Conservation (phyloP, 2,329 filamentous ascomycete species). For the Sclerotinia nivalis region DNA sequence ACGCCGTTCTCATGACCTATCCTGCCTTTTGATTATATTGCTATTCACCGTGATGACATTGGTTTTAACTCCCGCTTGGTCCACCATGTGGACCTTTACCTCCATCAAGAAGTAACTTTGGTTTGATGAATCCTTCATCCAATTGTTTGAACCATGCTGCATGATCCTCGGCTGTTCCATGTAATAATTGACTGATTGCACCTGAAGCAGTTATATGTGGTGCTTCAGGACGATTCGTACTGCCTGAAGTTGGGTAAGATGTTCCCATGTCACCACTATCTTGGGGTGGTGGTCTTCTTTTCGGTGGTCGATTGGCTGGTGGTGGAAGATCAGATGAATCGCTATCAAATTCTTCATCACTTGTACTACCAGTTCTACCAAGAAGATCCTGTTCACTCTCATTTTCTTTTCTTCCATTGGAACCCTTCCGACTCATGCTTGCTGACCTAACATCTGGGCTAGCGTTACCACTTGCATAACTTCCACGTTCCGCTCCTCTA, state of each 20-base stretch:
- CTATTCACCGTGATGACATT: neutral
- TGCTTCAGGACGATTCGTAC: conserved; percentile 34
- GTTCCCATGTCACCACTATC: conserved; percentile 25
- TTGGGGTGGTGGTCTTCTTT: conserved; percentile 24
- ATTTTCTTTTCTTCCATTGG: conserved; percentile 42
- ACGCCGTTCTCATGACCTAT: conserved; percentile 21
- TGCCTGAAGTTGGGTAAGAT: conserved; percentile 41
- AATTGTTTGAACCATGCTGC: conserved; percentile 87
- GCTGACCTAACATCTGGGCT: conserved; percentile 42
- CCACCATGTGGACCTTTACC: conserved; percentile 39
- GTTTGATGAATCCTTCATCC: conserved; percentile 96
- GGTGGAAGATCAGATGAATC: conserved; percentile 68
- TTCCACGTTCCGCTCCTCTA: conserved; percentile 37
- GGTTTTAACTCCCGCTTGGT: conserved; percentile 24
- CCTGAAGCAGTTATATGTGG: conserved; percentile 63
- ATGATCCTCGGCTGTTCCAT: conserved; percentile 77
- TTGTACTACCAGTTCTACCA: conserved; percentile 42
- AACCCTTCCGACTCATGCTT: conserved; percentile 56
- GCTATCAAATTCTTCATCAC: conserved; percentile 61
- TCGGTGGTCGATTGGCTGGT: conserved; percentile 47
- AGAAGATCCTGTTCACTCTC: conserved; percentile 60
- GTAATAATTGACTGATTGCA: conserved; percentile 78
- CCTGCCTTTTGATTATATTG: conserved; percentile 20
- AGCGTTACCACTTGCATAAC: conserved; percentile 44
- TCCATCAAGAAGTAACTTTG: conserved; percentile 80